Evolutionary conservation across 1,139 yeast species (phyloP).

Genomic region (Nakaseomyces nivariensis): DNA sequence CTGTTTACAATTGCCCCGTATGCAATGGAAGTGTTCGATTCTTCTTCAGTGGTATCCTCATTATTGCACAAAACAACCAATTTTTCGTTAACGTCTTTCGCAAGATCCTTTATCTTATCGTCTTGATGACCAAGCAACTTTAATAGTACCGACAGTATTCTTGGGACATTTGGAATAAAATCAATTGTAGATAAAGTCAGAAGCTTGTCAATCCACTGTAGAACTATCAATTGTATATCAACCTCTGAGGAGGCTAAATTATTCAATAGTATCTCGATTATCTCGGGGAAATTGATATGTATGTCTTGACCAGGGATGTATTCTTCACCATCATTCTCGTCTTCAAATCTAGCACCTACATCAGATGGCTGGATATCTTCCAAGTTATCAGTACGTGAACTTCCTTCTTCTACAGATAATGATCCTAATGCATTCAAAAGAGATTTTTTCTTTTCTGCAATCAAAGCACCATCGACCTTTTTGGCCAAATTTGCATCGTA

Average conservation of each 20-base stretch:
- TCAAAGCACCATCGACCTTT: conserved; percentile 21
- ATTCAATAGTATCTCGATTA: conserved; percentile 69
- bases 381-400: conserved; percentile 8
- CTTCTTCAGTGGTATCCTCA: conserved; percentile 19
- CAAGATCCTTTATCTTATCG: conserved; percentile 38
- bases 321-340: conserved; percentile 38
- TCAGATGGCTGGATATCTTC: conserved; percentile 4
- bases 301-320: conserved; percentile 84
- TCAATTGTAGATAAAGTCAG: conserved; percentile 68
- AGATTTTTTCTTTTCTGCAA: conserved; percentile 29
- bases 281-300: conserved; percentile 67
- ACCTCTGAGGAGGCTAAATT: conserved; percentile 66
- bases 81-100: conserved; percentile 43
- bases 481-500: conserved; percentile 5
- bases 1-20: conserved; percentile 52
- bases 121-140: conserved; percentile 46
- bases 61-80: conserved; percentile 38
- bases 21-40: conserved; percentile 37
- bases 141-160: conserved; percentile 45
- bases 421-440: conserved; percentile 20
- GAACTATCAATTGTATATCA: conserved; percentile 69
- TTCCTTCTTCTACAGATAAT: conserved; percentile 8
- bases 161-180: conserved; percentile 56
- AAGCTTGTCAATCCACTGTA: conserved; percentile 75
- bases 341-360: conserved; percentile 7